phyloP scores from a whole-genome alignment of 2,329 filamentous ascomycete species.

The Aspergillus aculeatus region DNA sequence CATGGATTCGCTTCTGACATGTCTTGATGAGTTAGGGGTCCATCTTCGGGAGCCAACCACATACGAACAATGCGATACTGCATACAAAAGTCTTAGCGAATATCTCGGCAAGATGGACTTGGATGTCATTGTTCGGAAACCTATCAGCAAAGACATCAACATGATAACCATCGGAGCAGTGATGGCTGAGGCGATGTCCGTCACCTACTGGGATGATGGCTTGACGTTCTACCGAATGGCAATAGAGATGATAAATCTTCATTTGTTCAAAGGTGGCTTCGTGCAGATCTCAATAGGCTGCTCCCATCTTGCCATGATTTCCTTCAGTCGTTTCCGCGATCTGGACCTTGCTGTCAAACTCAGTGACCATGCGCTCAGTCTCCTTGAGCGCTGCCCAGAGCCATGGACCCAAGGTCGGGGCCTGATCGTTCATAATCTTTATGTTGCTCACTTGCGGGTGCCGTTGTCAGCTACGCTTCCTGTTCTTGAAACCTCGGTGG shows the following conservation, averaged over 20 bases:
- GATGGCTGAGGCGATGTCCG: slow-evolving; percentile 57
- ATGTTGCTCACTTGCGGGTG: slow-evolving; percentile 60
- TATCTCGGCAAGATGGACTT: slow-evolving; percentile 60
- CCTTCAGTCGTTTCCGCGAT: slow-evolving; percentile 58
- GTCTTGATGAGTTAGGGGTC: slow-evolving; percentile 68
- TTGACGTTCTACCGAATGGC: slow-evolving; percentile 60
- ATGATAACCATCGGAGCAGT: slow-evolving; percentile 53
- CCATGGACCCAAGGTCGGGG: slow-evolving; percentile 57
- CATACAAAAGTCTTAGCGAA: slow-evolving; percentile 64
- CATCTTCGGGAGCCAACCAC: slow-evolving; percentile 64
- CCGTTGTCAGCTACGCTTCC: slow-evolving; percentile 54
- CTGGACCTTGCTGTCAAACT: slow-evolving; percentile 55
- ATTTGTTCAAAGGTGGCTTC: slow-evolving; percentile 56
- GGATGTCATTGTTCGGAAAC: slow-evolving; percentile 37
- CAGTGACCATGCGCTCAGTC: slow-evolving; percentile 52
- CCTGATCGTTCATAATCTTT: slow-evolving; percentile 57
- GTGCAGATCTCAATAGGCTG: slow-evolving; percentile 60
- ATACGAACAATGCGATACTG: slow-evolving; percentile 73
- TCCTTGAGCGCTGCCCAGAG: slow-evolving; percentile 54
- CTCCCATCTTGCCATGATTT: slow-evolving; percentile 57
- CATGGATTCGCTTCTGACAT: slow-evolving; percentile 68
- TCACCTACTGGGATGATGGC: slow-evolving; percentile 61
- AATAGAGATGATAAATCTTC: slow-evolving; percentile 57
- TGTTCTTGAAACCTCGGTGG: slow-evolving; percentile 54
- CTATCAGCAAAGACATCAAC: slow-evolving; percentile 44